These are phyloP conservation scores for Dacryopinax spathularia DNA, from an alignment of 768 basidiomycete genomes.

Conservation along the genomic window DNA sequence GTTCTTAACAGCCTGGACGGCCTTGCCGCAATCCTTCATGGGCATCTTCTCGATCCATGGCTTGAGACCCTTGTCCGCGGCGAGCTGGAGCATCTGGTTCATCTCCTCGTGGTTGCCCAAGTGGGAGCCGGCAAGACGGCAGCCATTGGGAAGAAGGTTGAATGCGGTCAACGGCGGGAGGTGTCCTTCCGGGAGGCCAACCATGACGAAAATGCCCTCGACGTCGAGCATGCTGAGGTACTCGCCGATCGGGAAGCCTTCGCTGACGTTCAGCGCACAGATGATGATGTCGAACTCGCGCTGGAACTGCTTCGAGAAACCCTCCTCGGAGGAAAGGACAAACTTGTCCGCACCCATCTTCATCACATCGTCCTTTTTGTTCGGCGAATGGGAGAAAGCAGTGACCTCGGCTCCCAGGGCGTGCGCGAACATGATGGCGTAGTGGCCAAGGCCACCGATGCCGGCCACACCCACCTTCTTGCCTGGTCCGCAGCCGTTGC, in stretches of 20 bases:
- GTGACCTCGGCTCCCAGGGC: conserved; percentile 28
- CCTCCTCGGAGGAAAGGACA: conserved; percentile 22
- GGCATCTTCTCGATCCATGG: conserved; percentile 24
- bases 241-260: conserved; percentile 23
- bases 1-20: conserved; percentile 23
- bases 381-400: conserved; percentile 25
- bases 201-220: conserved; percentile 24
- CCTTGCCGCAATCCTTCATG: conserved; percentile 18
- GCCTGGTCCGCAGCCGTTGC: conserved; percentile 26
- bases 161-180: background rate
- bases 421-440: conserved; percentile 24
- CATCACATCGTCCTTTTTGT: conserved; percentile 25
- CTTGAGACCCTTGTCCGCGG: conserved; percentile 24
- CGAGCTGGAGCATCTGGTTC: conserved; percentile 28
- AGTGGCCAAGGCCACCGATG: conserved; percentile 26
- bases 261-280: conserved; percentile 22
- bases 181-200: conserved; percentile 25
- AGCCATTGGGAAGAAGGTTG: conserved; percentile 4
- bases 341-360: conserved; percentile 26
- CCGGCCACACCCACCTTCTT: conserved; percentile 32
- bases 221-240: conserved; percentile 24
- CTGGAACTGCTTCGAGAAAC: conserved; percentile 14
- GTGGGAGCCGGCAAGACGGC: conserved; percentile 16
- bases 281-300: conserved; percentile 29
- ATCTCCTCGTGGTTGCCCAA: conserved; percentile 28